phyloP scores from a whole-genome alignment of 1,284 basidiomycete species.

The Rhodotorula sp. region DNA sequence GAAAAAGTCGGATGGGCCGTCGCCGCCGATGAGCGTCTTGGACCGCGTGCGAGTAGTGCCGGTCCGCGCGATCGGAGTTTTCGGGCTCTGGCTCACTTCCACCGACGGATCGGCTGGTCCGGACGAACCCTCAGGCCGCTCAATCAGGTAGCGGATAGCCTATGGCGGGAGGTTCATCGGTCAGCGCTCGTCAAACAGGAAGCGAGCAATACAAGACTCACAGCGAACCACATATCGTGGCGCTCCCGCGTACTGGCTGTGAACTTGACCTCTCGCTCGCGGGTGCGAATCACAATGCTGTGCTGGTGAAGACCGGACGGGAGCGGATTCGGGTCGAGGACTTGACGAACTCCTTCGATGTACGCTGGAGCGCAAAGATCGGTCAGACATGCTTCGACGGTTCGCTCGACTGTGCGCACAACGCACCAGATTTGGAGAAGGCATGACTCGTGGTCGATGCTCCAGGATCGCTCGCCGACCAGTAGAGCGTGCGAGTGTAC shows the following conservation, averaged over 20 bases:
- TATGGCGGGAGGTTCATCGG: slow-evolving; percentile 45
- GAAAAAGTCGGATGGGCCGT: slow-evolving; percentile 10
- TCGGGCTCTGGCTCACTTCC: neutral
- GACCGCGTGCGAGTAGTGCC: slow-evolving; percentile 8
- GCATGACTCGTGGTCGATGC: slow-evolving; percentile 79
- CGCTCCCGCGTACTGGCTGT: slow-evolving; percentile 90
- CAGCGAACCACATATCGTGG: slow-evolving; percentile 88
- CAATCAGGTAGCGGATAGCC: slow-evolving; percentile 79
- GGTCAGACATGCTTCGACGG: neutral
- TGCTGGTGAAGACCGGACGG: slow-evolving; percentile 90
- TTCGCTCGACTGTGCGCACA: neutral
- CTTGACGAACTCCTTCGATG: slow-evolving; percentile 84
- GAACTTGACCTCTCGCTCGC: slow-evolving; percentile 94
- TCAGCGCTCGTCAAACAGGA: slow-evolving; percentile 6
- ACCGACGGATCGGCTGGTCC: neutral
- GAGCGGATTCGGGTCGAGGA: slow-evolving; percentile 87
- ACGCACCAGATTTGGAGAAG: slow-evolving; percentile 92
- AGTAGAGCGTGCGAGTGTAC: slow-evolving; percentile 96
- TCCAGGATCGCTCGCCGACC: slow-evolving; percentile 87
- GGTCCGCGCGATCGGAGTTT: slow-evolving; percentile 1
- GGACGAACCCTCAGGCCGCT: slow-evolving; percentile 56
- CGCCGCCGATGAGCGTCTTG: neutral
- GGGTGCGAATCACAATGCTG: slow-evolving; percentile 87
- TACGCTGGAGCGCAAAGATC: slow-evolving; percentile 64
- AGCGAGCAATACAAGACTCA: slow-evolving; percentile 47